Base-by-base conservation (phyloP, 2,329 filamentous ascomycete genomes). In the Myriosclerotinia duriaeana region DNA sequence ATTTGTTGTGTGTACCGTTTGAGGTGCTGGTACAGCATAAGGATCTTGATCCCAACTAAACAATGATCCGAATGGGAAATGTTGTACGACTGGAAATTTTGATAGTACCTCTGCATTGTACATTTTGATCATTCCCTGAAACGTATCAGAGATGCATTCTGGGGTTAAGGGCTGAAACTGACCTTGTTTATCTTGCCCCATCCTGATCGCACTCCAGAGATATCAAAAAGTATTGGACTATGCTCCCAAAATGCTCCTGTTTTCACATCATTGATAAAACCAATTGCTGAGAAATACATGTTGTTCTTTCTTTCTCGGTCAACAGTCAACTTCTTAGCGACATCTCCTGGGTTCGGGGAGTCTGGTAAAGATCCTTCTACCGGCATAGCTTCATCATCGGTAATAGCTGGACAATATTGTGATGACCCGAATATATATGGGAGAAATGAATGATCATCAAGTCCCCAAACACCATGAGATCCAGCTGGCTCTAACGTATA, bases 141-240 rank as follows among this genome's bases (percentile, higher is more conserved):
- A 14, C n/a, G 7, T 4, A 30, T 65, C 44, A 65, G 44, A 48
- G 26, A 22, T n/a, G 50, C n/a, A 15, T 40, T 15, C 11, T 9
- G n/a, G 20, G 22, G 26, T 11, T 53, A 34, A n/a, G 15, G 7
- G n/a, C 3, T 26, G 15, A 38, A 59, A 68, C 66, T 50, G 65
- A 85, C 85, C 82, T 93, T 93, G 79, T 99, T 98, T 75, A 99
- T 97, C 81, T 99, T 99, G 46, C 91, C 95, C 95, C 95, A 99
- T n/a, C 95, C 91, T 66, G 89, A 89, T 71, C 87, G 87, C 70
- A 99, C 90, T 14, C 95, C 95, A 0, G 92, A 96, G 53, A 99
- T 92, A 77, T 99, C 93, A 76, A 90, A 99, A 15, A 99, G 80
- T 71, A 97, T 94, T 0, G 94, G 94, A 71, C 92, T 97, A 77